A percentile compares a stretch with the other conserved stretches of the same genome.
Evolutionary conservation across 169 alveolate genomes (phyloP).

Genomic region (Fabrea salina): DNA sequence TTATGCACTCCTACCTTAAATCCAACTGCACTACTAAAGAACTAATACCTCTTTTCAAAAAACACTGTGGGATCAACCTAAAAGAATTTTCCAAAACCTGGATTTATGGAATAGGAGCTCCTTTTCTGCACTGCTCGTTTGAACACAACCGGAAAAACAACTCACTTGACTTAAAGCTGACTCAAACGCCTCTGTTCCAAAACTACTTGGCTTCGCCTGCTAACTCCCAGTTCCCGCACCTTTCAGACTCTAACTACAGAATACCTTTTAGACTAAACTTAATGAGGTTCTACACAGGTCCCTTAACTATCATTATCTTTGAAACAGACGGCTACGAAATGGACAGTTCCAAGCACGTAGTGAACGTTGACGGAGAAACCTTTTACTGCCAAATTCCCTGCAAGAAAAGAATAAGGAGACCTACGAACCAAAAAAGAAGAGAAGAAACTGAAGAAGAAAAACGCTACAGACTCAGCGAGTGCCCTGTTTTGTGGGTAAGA

Average conservation of each 20-base stretch:
- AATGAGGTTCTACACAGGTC: slow-evolving; percentile 42
- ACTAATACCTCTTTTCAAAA: slow-evolving; percentile 39
- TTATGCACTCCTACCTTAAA: slow-evolving; percentile 7
- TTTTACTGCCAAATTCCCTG: slow-evolving; percentile 39
- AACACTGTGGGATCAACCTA: slow-evolving; percentile 38
- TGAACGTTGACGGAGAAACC: slow-evolving; percentile 20
- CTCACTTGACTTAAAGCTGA: slow-evolving; percentile 34
- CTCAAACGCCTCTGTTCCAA: slow-evolving; percentile 30
- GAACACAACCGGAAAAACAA: slow-evolving; percentile 44
- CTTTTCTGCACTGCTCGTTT: slow-evolving; percentile 32
- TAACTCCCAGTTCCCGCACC: not conserved
- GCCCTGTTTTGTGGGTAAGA: slow-evolving; percentile 58
- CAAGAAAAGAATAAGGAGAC: slow-evolving; percentile 45
- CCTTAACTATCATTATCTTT: slow-evolving; percentile 36
- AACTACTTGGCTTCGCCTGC: not conserved
- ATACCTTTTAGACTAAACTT: slow-evolving; percentile 28
- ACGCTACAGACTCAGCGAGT: slow-evolving; percentile 39
- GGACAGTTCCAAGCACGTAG: slow-evolving; percentile 30
- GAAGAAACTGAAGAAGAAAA: slow-evolving; percentile 44
- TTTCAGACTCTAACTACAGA: slow-evolving; percentile 23
- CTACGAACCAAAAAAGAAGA: slow-evolving; percentile 48
- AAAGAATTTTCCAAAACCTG: slow-evolving; percentile 42
- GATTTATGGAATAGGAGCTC: slow-evolving; percentile 50
- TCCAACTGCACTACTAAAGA: not conserved
- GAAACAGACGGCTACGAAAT: slow-evolving; percentile 60